These are phyloP conservation scores for Volvariella surrecta DNA, from an alignment of 1,284 basidiomycete genomes.

Conservation along the genomic window DNA sequence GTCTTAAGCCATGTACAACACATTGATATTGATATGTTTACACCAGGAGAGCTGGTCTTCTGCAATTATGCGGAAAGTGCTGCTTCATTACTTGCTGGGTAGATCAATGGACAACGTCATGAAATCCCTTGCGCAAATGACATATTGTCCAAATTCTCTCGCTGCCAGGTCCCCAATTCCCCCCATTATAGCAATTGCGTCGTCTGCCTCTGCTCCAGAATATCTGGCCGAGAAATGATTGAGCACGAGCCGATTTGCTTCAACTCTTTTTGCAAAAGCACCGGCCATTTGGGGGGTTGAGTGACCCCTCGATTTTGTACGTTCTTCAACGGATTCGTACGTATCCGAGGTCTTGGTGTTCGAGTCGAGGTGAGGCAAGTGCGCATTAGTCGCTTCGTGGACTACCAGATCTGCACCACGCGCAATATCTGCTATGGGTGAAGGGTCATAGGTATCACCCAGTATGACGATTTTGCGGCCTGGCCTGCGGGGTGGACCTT, in stretches of 20 bases:
- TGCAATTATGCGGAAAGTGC: slow-evolving; percentile 13
- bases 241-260: slow-evolving; percentile 62
- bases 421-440: slow-evolving; percentile 49
- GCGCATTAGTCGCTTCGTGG: slow-evolving; percentile 90
- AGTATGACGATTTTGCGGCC: slow-evolving; percentile 75
- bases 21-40: slow-evolving; percentile 9
- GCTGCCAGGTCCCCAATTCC: slow-evolving; percentile 51
- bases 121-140: slow-evolving; percentile 64
- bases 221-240: slow-evolving; percentile 82
- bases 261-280: slow-evolving; percentile 64
- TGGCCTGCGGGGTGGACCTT: slow-evolving; percentile 58
- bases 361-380: slow-evolving; percentile 62
- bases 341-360: slow-evolving; percentile 50
- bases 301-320: slow-evolving; percentile 78
- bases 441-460: slow-evolving; percentile 78
- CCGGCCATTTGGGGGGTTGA: slow-evolving; percentile 92
- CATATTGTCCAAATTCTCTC: slow-evolving; percentile 39
- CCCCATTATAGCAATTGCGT: slow-evolving; percentile 46
- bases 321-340: slow-evolving; percentile 53
- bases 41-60: slow-evolving; percentile 3
- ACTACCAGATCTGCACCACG: slow-evolving; percentile 57
- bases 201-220: slow-evolving; percentile 41
- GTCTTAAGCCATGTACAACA: slow-evolving; percentile 7
- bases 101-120: slow-evolving; percentile 55
- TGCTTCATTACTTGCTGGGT: slow-evolving; percentile 20